Evolutionary conservation across 345 rosid genomes (phyloP).

Genomic region (Cardiospermum halicacabum): DNA sequence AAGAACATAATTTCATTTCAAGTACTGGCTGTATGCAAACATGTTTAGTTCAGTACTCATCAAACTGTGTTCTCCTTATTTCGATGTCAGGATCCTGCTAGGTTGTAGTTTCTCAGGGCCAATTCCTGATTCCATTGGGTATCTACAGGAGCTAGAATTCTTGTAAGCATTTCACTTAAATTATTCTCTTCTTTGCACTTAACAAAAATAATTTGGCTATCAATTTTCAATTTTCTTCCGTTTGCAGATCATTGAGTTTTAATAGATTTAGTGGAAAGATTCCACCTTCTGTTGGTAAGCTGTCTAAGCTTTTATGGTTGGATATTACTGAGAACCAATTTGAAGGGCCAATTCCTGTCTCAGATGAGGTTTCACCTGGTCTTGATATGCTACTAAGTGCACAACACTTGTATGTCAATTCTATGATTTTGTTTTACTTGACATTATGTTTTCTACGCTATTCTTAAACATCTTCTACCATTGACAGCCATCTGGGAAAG

Average conservation of each 20-base stretch:
- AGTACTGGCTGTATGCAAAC: not conserved
- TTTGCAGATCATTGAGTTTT: slow-evolving; percentile 66
- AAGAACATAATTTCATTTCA: slow-evolving; percentile 23
- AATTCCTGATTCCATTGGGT: slow-evolving; percentile 68
- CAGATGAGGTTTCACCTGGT: slow-evolving; percentile 62
- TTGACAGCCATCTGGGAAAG: slow-evolving; percentile 64
- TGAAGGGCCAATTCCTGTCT: slow-evolving; percentile 70
- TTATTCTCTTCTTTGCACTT: not conserved
- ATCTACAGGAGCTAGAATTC: slow-evolving; percentile 34
- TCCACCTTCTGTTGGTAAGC: slow-evolving; percentile 69
- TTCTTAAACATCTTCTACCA: slow-evolving; percentile 10
- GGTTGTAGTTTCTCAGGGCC: slow-evolving; percentile 71
- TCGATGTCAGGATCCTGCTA: slow-evolving; percentile 51
- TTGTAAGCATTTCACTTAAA: slow-evolving; percentile 43
- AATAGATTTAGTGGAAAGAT: slow-evolving; percentile 67
- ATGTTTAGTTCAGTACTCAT: slow-evolving; percentile 7
- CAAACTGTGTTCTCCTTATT: not conserved
- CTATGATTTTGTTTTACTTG: slow-evolving; percentile 3
- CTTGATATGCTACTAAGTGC: slow-evolving; percentile 65
- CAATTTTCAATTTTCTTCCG: slow-evolving; percentile 11
- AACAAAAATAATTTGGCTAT: not conserved
- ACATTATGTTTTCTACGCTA: not conserved
- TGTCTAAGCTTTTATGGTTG: slow-evolving; percentile 64
- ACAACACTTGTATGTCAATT: slow-evolving; percentile 68
- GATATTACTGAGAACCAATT: slow-evolving; percentile 83